phyloP scores from a whole-genome alignment of 2,329 filamentous ascomycete species.

The Daldinia sp. region DNA sequence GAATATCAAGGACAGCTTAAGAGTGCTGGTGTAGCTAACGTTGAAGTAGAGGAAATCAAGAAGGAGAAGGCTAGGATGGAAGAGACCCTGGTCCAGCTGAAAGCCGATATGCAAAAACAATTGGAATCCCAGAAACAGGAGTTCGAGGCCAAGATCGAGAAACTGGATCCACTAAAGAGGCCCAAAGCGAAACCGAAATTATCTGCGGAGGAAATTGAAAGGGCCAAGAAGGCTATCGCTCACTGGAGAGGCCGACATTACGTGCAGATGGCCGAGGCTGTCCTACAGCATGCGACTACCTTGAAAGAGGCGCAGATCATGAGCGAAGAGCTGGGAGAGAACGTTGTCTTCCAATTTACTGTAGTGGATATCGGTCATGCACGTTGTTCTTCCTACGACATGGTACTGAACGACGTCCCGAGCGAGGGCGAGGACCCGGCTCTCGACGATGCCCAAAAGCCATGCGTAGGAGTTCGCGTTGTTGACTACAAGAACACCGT shows the following conservation, averaged over 20 bases:
- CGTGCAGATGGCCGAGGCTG: constrained; percentile 90
- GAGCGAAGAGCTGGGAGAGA: constrained; percentile 95
- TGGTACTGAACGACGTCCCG: constrained; percentile 90
- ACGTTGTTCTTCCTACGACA: constrained; percentile 92
- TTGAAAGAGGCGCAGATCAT: constrained; percentile 97
- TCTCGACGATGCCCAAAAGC: constrained; percentile 83
- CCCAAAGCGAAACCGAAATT: constrained; percentile 70
- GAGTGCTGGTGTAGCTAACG: constrained; percentile 74
- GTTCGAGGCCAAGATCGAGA: constrained; percentile 84
- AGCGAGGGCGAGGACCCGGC: constrained; percentile 84
- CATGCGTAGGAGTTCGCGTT: constrained; percentile 88
- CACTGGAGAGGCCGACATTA: constrained; percentile 88
- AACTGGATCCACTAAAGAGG: constrained; percentile 71
- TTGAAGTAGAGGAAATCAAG: constrained; percentile 84
- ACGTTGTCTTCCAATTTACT: constrained; percentile 92
- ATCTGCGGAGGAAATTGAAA: constrained; percentile 74
- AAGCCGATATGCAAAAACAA: constrained; percentile 88
- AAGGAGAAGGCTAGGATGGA: constrained; percentile 88
- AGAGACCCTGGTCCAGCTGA: constrained; percentile 76
- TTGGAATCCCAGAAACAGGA: constrained; percentile 83
- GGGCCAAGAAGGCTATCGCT: constrained; percentile 71
- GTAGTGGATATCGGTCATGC: constrained; percentile 89
- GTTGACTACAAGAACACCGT: constrained; percentile 89
- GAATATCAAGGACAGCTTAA: constrained; percentile 82
- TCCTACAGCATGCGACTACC: constrained; percentile 85